These are phyloP conservation scores for Diaporthe sp. DNA, from an alignment of 2,329 filamentous ascomycete genomes.

Conservation along the genomic window DNA sequence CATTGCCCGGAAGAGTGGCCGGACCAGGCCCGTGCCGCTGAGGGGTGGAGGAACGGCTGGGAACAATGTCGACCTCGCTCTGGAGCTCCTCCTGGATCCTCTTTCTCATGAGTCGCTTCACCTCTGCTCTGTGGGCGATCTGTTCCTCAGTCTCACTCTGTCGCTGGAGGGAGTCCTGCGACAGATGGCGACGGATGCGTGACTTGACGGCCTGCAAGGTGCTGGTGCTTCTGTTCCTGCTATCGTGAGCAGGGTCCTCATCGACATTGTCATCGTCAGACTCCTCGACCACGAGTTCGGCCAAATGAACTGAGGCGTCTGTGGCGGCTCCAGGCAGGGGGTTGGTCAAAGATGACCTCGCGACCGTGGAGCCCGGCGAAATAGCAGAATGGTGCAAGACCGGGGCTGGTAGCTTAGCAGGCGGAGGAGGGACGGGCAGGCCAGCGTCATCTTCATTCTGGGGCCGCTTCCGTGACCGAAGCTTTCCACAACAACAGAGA, in stretches of 20 bases:
- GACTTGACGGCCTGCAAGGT: slow-evolving; percentile 61
- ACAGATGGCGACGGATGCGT: slow-evolving; percentile 61
- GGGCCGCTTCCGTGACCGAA: slow-evolving; percentile 39
- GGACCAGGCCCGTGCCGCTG: slow-evolving; percentile 48
- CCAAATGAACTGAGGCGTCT: slow-evolving; percentile 45
- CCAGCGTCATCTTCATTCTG: slow-evolving; percentile 15
- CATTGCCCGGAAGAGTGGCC: slow-evolving; percentile 53
- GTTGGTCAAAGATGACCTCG: slow-evolving; percentile 43
- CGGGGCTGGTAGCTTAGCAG: slow-evolving; percentile 42
- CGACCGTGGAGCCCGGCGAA: slow-evolving; percentile 40
- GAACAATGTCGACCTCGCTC: slow-evolving; percentile 57
- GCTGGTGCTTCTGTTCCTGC: slow-evolving; percentile 53
- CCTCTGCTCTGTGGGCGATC: slow-evolving; percentile 67
- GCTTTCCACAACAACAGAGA: slow-evolving; percentile 52
- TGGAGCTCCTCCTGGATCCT: slow-evolving; percentile 72
- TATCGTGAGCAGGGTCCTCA: slow-evolving; percentile 47
- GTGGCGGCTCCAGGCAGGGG: slow-evolving; percentile 42
- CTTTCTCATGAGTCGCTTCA: slow-evolving; percentile 68
- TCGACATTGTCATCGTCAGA: slow-evolving; percentile 60
- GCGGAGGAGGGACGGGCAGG: slow-evolving; percentile 43
- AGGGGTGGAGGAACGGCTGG: slow-evolving; percentile 47
- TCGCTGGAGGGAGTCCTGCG: slow-evolving; percentile 58
- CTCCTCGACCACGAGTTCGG: slow-evolving; percentile 54
- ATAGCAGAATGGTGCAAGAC: slow-evolving; percentile 41
- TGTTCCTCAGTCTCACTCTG: slow-evolving; percentile 66